phyloP scores from a whole-genome alignment of 805 yeast genomes.

The Teunomyces barrocoloradensis region DNA sequence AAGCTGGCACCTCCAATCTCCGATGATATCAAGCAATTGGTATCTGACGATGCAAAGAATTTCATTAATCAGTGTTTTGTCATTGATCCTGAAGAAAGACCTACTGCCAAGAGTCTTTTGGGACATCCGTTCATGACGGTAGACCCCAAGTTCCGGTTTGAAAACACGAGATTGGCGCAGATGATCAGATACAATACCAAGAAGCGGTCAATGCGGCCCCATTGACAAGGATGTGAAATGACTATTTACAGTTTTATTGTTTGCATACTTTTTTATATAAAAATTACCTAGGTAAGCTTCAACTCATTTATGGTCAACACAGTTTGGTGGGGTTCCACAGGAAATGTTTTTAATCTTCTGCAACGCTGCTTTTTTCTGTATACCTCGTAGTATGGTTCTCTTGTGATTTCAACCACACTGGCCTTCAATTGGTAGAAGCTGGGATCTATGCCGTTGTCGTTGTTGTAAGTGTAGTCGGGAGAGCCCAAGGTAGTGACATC shows the following conservation, averaged over 20 bases:
- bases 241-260: background rate
- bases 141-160: constrained; percentile 46
- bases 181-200: constrained; percentile 40
- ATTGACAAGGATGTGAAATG: background rate
- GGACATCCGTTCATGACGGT: constrained; percentile 50
- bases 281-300: constrained; percentile 35
- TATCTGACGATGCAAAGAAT: constrained; percentile 62
- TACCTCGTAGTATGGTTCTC: constrained; percentile 63
- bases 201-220: constrained; percentile 2
- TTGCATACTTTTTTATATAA: background rate
- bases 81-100: constrained; percentile 76
- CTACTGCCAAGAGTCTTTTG: constrained; percentile 72
- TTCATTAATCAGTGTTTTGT: constrained; percentile 76
- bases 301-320: constrained; percentile 74
- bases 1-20: constrained; percentile 95
- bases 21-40: constrained; percentile 68
- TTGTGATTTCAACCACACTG: constrained; percentile 81
- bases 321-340: constrained; percentile 74
- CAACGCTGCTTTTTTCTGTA: constrained; percentile 67
- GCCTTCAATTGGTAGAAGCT: constrained; percentile 67
- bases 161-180: constrained; percentile 52
- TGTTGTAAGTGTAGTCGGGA: constrained; percentile 64
- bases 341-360: constrained; percentile 72
- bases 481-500: constrained; percentile 84
- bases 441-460: constrained; percentile 42